Conservation (phyloP, 2,329 filamentous ascomycete species). For the Colletotrichum sidae region DNA sequence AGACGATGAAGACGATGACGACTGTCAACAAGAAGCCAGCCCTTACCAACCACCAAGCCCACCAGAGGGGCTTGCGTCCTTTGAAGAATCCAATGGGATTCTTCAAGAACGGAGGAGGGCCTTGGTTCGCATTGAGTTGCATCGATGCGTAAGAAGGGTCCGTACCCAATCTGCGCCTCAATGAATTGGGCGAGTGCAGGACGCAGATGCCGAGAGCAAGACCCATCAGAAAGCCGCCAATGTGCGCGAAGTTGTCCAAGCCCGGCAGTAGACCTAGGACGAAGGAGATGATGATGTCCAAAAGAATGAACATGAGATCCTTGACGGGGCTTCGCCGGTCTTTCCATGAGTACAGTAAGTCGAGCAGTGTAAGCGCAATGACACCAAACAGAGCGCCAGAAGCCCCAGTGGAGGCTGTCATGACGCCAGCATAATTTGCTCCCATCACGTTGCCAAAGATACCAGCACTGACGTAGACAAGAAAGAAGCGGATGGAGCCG, state of each 20-base stretch:
- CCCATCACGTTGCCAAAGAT: constrained; percentile 97
- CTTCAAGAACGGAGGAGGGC: constrained; percentile 67
- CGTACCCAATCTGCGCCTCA: constrained; percentile 79
- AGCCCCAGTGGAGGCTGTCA: constrained; percentile 86
- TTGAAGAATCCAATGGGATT: constrained; percentile 86
- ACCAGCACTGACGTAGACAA: constrained; percentile 91
- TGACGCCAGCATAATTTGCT: constrained; percentile 88
- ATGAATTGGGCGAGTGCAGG: constrained; percentile 85
- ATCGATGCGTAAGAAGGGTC: constrained; percentile 79
- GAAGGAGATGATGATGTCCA: constrained; percentile 91
- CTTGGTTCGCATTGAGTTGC: constrained; percentile 59
- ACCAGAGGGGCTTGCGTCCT: constrained; percentile 92
- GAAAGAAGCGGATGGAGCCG: constrained; percentile 85
- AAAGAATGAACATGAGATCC: constrained; percentile 86
- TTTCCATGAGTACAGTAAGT: constrained; percentile 92
- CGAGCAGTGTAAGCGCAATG: constrained; percentile 87
- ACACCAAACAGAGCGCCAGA: constrained; percentile 94
- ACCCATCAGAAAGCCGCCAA: constrained; percentile 95
- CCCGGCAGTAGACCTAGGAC: constrained; percentile 92
- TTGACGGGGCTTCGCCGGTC: constrained; percentile 81
- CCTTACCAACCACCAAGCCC: constrained; percentile 94
- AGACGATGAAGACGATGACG: constrained; percentile 84
- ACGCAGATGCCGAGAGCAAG: constrained; percentile 87
- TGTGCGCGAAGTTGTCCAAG: constrained; percentile 96
- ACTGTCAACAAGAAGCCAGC: constrained; percentile 83